Evolutionary conservation across 2,329 filamentous ascomycete species (phyloP).

Genomic region (Aspergillus clavatus): DNA sequence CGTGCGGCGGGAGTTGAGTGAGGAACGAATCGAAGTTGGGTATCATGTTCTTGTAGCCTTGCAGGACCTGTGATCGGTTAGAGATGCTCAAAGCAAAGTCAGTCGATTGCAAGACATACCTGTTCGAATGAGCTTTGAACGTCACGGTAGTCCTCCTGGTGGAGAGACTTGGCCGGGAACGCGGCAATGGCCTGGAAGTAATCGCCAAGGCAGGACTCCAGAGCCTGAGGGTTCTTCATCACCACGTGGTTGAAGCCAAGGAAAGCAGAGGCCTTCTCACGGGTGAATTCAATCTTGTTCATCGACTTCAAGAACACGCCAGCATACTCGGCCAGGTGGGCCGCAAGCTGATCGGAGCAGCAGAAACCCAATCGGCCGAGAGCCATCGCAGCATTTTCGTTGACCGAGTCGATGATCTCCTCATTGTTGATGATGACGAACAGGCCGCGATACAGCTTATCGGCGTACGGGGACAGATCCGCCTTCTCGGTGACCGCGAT

Average conservation of each 20-base stretch:
- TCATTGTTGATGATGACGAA: slow-evolving; percentile 80
- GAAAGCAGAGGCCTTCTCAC: slow-evolving; percentile 92
- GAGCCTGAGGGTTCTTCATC: slow-evolving; percentile 79
- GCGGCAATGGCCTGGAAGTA: slow-evolving; percentile 81
- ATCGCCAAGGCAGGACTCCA: slow-evolving; percentile 76
- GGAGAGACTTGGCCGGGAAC: slow-evolving; percentile 57
- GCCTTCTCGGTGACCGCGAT: slow-evolving; percentile 73
- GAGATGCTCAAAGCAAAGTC: not conserved
- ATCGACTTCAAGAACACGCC: slow-evolving; percentile 77
- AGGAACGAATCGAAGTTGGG: slow-evolving; percentile 45
- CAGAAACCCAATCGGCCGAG: slow-evolving; percentile 80
- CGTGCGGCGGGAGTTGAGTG: slow-evolving; percentile 36
- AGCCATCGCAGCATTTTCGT: slow-evolving; percentile 91
- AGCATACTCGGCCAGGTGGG: slow-evolving; percentile 74
- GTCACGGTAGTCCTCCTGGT: slow-evolving; percentile 56
- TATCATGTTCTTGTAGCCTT: slow-evolving; percentile 46
- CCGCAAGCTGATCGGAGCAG: slow-evolving; percentile 69
- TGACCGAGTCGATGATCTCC: slow-evolving; percentile 78
- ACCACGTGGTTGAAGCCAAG: slow-evolving; percentile 84
- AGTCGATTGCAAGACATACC: slow-evolving; percentile 48
- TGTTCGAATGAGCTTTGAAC: slow-evolving; percentile 70
- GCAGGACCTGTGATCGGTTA: slow-evolving; percentile 32
- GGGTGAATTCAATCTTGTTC: slow-evolving; percentile 76
- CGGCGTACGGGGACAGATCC: slow-evolving; percentile 70
- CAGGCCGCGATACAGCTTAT: slow-evolving; percentile 70